phyloP scores from a whole-genome alignment of 805 yeast genomes.

The Yamadazyma kitorensis region DNA sequence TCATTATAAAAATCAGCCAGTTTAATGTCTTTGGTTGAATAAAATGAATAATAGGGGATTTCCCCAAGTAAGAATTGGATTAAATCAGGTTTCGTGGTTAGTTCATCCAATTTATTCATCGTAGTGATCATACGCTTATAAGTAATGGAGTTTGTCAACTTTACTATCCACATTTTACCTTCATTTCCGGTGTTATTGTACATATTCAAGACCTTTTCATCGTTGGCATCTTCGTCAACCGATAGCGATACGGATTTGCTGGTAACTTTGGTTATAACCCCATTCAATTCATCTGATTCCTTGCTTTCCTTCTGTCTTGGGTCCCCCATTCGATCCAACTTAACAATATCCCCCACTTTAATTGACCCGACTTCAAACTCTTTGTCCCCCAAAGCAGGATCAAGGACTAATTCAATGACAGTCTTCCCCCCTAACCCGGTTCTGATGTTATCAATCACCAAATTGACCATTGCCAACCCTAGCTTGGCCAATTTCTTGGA shows the following conservation, averaged over 20 bases:
- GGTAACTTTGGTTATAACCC: slow-evolving; percentile 60
- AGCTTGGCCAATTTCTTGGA: slow-evolving; percentile 63
- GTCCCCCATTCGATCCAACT: slow-evolving; percentile 46
- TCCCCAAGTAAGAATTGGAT: slow-evolving; percentile 50
- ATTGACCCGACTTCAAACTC: slow-evolving; percentile 50
- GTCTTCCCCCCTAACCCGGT: slow-evolving; percentile 81
- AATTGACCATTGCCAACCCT: slow-evolving; percentile 75
- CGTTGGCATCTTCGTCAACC: slow-evolving; percentile 55
- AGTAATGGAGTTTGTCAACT: slow-evolving; percentile 65
- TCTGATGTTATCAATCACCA: slow-evolving; percentile 56
- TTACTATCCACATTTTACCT: slow-evolving; percentile 61
- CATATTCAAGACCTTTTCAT: slow-evolving; percentile 45
- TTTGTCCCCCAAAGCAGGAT: slow-evolving; percentile 40
- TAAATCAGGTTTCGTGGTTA: slow-evolving; percentile 29
- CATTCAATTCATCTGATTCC: slow-evolving; percentile 41
- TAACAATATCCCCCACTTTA: slow-evolving; percentile 75
- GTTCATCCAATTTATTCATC: slow-evolving; percentile 59
- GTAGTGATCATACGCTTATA: slow-evolving; percentile 78
- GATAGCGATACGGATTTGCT: slow-evolving; percentile 53
- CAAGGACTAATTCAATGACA: slow-evolving; percentile 59
- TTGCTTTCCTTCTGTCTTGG: slow-evolving; percentile 12
- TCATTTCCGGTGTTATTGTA: slow-evolving; percentile 41
- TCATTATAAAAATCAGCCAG: slow-evolving; percentile 36
- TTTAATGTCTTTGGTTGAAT: slow-evolving; percentile 3
- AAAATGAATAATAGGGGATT: slow-evolving; percentile 21